A percentile compares a stretch with the other conserved stretches of the same genome.
Evolutionary conservation across 805 yeast genomes (phyloP).

Genomic region (Groenewaldozyma salmanticensis): DNA sequence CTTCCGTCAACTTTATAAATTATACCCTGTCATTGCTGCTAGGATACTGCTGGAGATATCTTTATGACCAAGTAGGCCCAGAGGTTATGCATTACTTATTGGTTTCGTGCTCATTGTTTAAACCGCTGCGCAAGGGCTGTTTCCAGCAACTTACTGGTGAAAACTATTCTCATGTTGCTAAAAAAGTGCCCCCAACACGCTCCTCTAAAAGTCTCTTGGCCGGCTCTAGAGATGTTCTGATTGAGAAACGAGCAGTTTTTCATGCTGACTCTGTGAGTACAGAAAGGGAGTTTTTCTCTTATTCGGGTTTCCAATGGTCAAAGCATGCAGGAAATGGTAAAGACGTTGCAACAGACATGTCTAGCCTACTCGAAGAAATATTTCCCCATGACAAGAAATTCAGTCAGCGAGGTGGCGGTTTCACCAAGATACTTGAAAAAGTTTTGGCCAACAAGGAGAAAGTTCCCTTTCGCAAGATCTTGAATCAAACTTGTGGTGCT

Average conservation of each 20-base stretch:
- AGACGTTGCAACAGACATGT: too few species aligned
- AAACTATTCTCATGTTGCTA: not conserved
- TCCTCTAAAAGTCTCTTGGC: too few species aligned
- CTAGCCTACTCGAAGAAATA: too few species aligned
- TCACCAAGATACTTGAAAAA: not conserved
- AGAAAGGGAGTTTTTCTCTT: too few species aligned
- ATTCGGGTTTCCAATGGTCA: too few species aligned
- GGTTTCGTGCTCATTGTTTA: slow-evolving; percentile 3
- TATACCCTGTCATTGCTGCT: too few species aligned
- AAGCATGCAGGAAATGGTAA: too few species aligned
- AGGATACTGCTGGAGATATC: too few species aligned
- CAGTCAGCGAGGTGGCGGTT: too few species aligned
- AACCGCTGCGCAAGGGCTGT: slow-evolving; percentile 1
- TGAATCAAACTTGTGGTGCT: not conserved
- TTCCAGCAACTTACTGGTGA: slow-evolving; percentile 3
- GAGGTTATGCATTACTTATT: slow-evolving; percentile 1
- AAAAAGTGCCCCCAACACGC: not conserved
- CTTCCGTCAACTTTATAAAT: too few species aligned
- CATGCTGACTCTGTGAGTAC: not conserved
- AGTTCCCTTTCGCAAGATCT: not conserved
- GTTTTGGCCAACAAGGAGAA: not conserved
- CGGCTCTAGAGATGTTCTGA: not conserved
- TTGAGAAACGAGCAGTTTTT: not conserved
- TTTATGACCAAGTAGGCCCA: slow-evolving; percentile 2
- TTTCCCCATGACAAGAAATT: too few species aligned